Evolutionary conservation across 805 yeast genomes (phyloP).

Genomic region (Saccharomyces jurei): DNA sequence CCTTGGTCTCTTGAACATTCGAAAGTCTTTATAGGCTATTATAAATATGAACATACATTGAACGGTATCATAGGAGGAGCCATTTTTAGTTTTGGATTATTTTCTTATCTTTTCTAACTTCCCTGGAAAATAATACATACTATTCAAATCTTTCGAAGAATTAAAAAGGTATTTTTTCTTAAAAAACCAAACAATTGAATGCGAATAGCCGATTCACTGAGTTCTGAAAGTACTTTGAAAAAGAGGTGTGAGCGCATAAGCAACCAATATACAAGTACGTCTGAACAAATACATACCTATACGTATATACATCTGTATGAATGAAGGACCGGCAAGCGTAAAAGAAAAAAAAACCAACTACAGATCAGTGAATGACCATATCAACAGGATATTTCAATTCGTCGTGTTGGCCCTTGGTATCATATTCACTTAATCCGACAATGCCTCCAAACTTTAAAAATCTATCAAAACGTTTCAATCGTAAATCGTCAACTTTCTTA

Average conservation of each 20-base stretch:
- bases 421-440: slow-evolving; percentile 50
- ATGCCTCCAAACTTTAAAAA: slow-evolving; percentile 35
- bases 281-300: background rate
- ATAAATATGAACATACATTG: background rate
- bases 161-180: background rate
- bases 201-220: background rate
- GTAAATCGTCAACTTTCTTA: slow-evolving; percentile 35
- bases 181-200: background rate
- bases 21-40: background rate
- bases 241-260: background rate
- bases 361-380: slow-evolving; percentile 1
- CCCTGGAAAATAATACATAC: background rate
- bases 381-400: slow-evolving; percentile 21
- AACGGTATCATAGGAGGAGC: background rate
- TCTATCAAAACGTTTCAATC: slow-evolving; percentile 32
- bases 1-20: background rate
- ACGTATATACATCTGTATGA: background rate
- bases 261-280: background rate
- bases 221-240: background rate
- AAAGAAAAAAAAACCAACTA: background rate
- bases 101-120: background rate
- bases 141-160: background rate
- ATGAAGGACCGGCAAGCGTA: background rate
- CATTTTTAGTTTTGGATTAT: background rate
- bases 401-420: slow-evolving; percentile 34